Evolutionary conservation across 345 rosid genomes (phyloP).

Genomic region (Physaria fendleri): DNA sequence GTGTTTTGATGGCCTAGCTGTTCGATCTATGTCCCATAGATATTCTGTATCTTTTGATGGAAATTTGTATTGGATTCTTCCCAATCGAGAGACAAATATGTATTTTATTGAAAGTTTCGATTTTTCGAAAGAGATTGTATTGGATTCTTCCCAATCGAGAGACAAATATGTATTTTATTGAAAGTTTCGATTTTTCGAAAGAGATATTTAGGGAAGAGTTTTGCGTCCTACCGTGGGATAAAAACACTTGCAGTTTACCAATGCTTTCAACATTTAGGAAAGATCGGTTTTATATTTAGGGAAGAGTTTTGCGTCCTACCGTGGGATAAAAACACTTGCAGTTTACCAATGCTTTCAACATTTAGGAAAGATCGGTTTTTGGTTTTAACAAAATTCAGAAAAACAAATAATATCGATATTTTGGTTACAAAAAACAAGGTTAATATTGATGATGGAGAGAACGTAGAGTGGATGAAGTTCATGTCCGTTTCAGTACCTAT

Average conservation of each 20-base stretch:
- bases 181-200: background rate
- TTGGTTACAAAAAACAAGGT: background rate
- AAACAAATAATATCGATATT: background rate
- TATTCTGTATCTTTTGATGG: too few species aligned
- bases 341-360: background rate
- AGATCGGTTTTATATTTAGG: too few species aligned
- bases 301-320: background rate
- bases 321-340: background rate
- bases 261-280: background rate
- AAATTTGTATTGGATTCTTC: too few species aligned
- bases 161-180: too few species aligned
- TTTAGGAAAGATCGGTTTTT: background rate
- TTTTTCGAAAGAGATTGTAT: background rate
- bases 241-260: background rate
- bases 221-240: background rate
- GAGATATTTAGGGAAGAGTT: background rate
- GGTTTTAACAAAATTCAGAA: too few species aligned
- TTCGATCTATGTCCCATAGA: too few species aligned
- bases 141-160: too few species aligned
- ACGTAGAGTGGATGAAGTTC: background rate
- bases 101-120: too few species aligned
- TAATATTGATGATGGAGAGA: background rate
- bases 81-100: too few species aligned
- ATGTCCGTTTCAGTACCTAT: background rate
- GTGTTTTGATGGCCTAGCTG: too few species aligned